Evolutionary conservation across 2,329 filamentous ascomycete species (phyloP).

Genomic region (Podosphaera leucotricha): DNA sequence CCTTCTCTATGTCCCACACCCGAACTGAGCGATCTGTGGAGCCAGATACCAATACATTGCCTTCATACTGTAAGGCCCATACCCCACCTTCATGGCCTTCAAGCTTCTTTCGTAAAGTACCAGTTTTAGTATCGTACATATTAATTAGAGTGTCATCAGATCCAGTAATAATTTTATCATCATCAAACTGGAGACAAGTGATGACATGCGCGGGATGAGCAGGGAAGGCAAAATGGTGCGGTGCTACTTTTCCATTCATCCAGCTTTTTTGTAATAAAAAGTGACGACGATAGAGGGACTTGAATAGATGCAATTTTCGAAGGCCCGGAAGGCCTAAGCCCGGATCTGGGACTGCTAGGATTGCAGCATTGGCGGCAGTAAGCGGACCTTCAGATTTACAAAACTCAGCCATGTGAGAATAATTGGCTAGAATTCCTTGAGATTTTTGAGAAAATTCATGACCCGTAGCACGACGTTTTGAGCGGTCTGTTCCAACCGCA

Average conservation of each 20-base stretch:
- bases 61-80: slow-evolving; percentile 91
- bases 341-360: slow-evolving; percentile 57
- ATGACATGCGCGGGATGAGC: slow-evolving; percentile 92
- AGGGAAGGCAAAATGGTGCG: slow-evolving; percentile 83
- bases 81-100: slow-evolving; percentile 92
- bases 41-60: slow-evolving; percentile 82
- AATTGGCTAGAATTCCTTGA: slow-evolving; percentile 8
- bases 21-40: slow-evolving; percentile 93
- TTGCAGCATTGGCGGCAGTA: slow-evolving; percentile 68
- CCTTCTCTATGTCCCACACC: slow-evolving; percentile 96
- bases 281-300: slow-evolving; percentile 84
- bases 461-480: slow-evolving; percentile 13
- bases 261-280: slow-evolving; percentile 76
- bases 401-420: slow-evolving; percentile 7
- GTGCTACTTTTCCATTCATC: slow-evolving; percentile 69
- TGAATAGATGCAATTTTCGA: slow-evolving; percentile 74
- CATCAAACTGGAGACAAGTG: slow-evolving; percentile 91
- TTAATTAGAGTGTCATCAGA: slow-evolving; percentile 97
- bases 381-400: slow-evolving; percentile 53
- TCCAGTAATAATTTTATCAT: slow-evolving; percentile 92
- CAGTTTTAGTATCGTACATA: slow-evolving; percentile 92
- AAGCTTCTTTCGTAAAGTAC: slow-evolving; percentile 57
- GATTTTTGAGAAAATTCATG: slow-evolving; percentile 12
- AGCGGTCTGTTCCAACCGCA: slow-evolving; percentile 8
- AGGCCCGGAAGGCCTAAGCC: slow-evolving; percentile 56